These are phyloP conservation scores for Phialophora macrospora DNA, from an alignment of 2,329 filamentous ascomycete species.

Conservation along the genomic window DNA sequence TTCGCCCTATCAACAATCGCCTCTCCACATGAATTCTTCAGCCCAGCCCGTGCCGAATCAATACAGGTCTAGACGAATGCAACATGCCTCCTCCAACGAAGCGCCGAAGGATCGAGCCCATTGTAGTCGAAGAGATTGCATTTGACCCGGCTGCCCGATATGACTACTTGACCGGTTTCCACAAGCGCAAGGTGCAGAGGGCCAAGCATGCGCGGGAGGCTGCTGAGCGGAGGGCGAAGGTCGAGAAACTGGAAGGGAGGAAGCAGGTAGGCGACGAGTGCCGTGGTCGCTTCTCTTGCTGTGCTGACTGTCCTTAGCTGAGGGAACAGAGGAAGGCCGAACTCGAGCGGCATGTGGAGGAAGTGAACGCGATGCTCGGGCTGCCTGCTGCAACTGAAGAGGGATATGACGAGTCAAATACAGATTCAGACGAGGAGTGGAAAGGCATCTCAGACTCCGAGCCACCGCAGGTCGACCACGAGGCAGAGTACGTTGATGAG, in stretches of 20 bases:
- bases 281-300: neutral
- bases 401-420: conserved; percentile 52
- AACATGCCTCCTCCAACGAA: conserved; percentile 65
- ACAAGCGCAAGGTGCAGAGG: conserved; percentile 89
- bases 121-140: conserved; percentile 74
- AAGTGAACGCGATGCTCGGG: conserved; percentile 72
- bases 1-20: neutral
- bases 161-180: conserved; percentile 93
- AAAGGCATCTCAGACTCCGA: conserved; percentile 64
- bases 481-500: conserved; percentile 95
- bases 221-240: conserved; percentile 74
- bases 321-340: conserved; percentile 81
- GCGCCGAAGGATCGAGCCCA: conserved; percentile 65
- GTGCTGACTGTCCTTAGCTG: conserved; percentile 60
- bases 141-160: conserved; percentile 81
- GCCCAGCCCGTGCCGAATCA: neutral
- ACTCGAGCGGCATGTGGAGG: conserved; percentile 78
- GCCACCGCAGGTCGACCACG: conserved; percentile 66
- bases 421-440: conserved; percentile 62
- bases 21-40: neutral
- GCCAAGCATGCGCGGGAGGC: conserved; percentile 83
- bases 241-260: conserved; percentile 74
- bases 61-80: neutral
- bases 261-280: conserved; percentile 67
- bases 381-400: conserved; percentile 59